Percentiles rank a stretch among this genome's conserved stretches.
These are phyloP conservation scores for Eucalyptus erythrocorys DNA, from an alignment of 345 rosid genomes.

Conservation along the genomic window DNA sequence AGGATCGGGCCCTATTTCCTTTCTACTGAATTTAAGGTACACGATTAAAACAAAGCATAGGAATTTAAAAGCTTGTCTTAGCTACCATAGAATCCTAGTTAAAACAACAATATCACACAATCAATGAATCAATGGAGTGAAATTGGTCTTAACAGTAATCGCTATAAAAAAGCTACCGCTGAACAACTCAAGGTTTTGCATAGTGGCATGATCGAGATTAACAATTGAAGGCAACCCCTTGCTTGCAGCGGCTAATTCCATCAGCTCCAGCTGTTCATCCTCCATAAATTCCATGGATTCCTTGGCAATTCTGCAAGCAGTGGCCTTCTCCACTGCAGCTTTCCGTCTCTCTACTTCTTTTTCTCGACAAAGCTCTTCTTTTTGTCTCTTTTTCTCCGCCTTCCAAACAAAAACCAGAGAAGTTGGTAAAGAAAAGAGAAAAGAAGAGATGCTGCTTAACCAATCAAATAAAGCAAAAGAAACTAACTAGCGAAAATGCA, in stretches of 20 bases:
- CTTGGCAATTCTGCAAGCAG: constrained; percentile 93
- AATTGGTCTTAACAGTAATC: background rate
- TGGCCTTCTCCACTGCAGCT: constrained; percentile 91
- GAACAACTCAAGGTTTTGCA: constrained; percentile 75
- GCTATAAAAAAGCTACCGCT: constrained; percentile 39
- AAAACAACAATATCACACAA: background rate
- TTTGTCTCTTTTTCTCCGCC: no score
- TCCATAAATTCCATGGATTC: constrained; percentile 98
- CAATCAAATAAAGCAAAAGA: no score
- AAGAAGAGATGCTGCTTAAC: no score
- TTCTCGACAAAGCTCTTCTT: no score
- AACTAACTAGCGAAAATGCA: no score
- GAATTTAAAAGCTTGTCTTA: background rate
- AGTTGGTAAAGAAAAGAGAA: no score
- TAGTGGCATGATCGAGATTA: constrained; percentile 67
- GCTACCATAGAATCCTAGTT: background rate
- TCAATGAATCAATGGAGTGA: background rate
- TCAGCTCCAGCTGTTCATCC: constrained; percentile 97
- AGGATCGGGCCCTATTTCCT: background rate
- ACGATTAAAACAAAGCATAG: background rate
- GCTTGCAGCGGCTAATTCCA: constrained; percentile 92
- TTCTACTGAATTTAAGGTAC: background rate
- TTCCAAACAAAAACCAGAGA: no score
- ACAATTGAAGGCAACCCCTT: constrained; percentile 66
- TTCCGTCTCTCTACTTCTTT: constrained; percentile 71